Evolutionary conservation across 1,284 basidiomycete species (phyloP).

Genomic region (Tremellales sp.): DNA sequence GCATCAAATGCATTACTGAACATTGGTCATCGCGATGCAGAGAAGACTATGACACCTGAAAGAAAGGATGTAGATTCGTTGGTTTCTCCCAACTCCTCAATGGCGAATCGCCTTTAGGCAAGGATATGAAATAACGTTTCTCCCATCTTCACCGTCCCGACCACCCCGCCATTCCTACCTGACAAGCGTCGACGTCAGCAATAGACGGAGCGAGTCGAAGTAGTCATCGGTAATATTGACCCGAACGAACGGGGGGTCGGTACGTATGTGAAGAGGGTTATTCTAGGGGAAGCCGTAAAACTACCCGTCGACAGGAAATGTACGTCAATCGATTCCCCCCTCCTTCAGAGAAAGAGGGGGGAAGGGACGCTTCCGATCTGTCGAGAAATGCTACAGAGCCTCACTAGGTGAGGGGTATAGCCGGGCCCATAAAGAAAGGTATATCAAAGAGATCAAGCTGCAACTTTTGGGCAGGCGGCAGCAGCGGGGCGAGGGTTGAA

Average conservation of each 20-base stretch:
- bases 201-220: conserved; percentile 10
- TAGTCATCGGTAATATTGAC: background rate
- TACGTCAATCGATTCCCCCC: conserved; percentile 35
- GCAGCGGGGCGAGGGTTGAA: too few relatives aligned
- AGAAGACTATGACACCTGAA: too few relatives aligned
- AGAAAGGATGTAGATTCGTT: conserved; percentile 40
- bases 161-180: conserved; percentile 13
- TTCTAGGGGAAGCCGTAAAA: conserved; percentile 34
- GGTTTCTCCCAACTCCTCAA: conserved; percentile 45
- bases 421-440: conserved; percentile 32
- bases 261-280: conserved; percentile 15
- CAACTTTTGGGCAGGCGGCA: conserved; percentile 10
- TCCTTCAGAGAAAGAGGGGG: background rate
- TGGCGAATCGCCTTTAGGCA: conserved; percentile 37
- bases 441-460: conserved; percentile 11
- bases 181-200: conserved; percentile 15
- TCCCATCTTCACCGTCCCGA: conserved; percentile 3
- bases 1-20: background rate
- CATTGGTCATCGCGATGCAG: too few relatives aligned
- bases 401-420: conserved; percentile 14
- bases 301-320: conserved; percentile 44
- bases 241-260: conserved; percentile 1
- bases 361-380: conserved; percentile 38
- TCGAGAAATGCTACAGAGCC: conserved; percentile 28
- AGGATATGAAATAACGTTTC: conserved; percentile 46